phyloP scores from a whole-genome alignment of 768 basidiomycete genomes.

The Kwoniella heveanensis region DNA sequence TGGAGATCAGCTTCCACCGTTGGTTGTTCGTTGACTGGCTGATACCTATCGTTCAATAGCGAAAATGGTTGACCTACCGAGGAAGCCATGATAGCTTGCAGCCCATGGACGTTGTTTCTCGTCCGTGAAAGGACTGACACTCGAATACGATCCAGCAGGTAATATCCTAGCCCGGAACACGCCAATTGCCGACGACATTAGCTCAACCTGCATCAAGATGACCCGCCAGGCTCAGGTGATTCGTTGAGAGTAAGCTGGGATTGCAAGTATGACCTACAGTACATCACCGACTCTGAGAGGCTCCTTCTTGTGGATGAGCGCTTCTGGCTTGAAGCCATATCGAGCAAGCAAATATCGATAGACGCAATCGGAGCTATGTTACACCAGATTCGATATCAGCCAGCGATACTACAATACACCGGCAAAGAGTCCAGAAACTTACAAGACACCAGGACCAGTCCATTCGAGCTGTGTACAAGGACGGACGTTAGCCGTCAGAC shows the following conservation, averaged over 20 bases:
- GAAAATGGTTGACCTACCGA: constrained; percentile 24
- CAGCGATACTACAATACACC: too few species aligned
- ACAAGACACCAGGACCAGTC: constrained; percentile 46
- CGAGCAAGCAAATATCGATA: constrained; percentile 44
- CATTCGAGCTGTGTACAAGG: constrained; percentile 30
- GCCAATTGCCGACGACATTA: background rate
- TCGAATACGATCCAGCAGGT: constrained; percentile 43
- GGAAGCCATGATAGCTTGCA: constrained; percentile 42
- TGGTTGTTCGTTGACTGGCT: too few species aligned
- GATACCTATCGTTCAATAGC: too few species aligned
- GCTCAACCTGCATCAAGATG: background rate
- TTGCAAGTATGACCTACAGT: constrained; percentile 37
- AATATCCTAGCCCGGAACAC: constrained; percentile 33
- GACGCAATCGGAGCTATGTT: constrained; percentile 36
- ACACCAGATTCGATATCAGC: background rate
- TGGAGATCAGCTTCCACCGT: too few species aligned
- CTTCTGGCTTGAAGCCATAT: constrained; percentile 41
- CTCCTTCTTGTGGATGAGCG: constrained; percentile 37
- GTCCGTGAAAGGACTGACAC: constrained; percentile 36
- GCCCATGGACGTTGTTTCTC: constrained; percentile 46
- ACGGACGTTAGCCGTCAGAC: background rate
- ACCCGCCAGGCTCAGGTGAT: too few species aligned
- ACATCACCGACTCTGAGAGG: constrained; percentile 43
- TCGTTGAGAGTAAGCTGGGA: too few species aligned
- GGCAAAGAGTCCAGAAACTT: too few species aligned